A percentile compares a stretch with the other conserved stretches of the same genome.
Conservation (phyloP, 2,329 filamentous ascomycete species). For the Phialophora chinensis region DNA sequence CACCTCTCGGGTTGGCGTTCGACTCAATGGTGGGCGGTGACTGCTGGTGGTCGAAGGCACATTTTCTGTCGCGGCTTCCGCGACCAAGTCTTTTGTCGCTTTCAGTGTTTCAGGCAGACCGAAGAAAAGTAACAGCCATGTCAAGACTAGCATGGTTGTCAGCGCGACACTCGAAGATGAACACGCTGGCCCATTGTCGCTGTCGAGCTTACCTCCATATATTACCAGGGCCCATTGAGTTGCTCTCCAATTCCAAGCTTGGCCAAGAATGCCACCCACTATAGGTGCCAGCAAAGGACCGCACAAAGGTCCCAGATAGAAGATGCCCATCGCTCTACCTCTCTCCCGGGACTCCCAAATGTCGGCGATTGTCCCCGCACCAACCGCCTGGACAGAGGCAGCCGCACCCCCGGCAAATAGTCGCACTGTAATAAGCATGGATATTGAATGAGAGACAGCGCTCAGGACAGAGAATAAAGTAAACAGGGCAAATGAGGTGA, state of each 20-base stretch:
- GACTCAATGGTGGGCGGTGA: slow-evolving; percentile 47
- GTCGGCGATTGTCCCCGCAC: slow-evolving; percentile 82
- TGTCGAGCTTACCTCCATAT: slow-evolving; percentile 60
- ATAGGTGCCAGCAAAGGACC: slow-evolving; percentile 79
- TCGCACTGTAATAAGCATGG: slow-evolving; percentile 79
- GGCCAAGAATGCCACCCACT: slow-evolving; percentile 73
- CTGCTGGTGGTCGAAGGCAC: slow-evolving; percentile 23
- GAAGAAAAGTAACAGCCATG: slow-evolving; percentile 50
- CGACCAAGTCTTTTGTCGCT: slow-evolving; percentile 42
- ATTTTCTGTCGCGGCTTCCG: slow-evolving; percentile 41
- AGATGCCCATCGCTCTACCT: slow-evolving; percentile 80
- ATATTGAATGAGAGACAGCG: slow-evolving; percentile 71
- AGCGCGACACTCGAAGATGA: slow-evolving; percentile 15
- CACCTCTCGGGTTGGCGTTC: slow-evolving; percentile 68
- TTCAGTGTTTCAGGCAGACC: slow-evolving; percentile 53
- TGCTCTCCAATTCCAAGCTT: slow-evolving; percentile 73
- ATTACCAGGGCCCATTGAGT: slow-evolving; percentile 79
- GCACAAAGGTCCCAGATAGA: slow-evolving; percentile 78
- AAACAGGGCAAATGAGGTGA: slow-evolving; percentile 75
- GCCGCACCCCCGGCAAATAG: slow-evolving; percentile 76
- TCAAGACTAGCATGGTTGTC: slow-evolving; percentile 39
- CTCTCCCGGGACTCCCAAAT: slow-evolving; percentile 76
- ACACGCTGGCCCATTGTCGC: not conserved
- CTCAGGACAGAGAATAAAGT: slow-evolving; percentile 72
- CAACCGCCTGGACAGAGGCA: slow-evolving; percentile 81